Base-by-base conservation (phyloP, 352 stramenopile genomes). In the Pythium pyrilobum region DNA sequence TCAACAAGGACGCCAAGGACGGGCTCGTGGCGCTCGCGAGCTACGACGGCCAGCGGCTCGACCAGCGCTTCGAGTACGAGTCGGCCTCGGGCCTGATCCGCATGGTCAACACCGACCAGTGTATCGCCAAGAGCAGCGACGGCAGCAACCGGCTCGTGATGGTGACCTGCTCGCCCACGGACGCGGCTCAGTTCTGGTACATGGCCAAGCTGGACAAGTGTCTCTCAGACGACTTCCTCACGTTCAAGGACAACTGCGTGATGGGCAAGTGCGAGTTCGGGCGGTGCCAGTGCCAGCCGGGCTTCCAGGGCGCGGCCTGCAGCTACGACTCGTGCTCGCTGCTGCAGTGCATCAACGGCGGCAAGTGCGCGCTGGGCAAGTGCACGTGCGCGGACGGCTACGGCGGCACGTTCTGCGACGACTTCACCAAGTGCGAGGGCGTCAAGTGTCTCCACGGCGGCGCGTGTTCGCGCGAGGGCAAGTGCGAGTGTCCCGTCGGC, bases 61-160 rank as follows among this genome's bases (percentile, higher is more conserved):
- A 45, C 20, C 16, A 45, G 38, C 38, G 38, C 32, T 53, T 53
- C 24, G 45, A 53, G 45, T 53, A 53, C 45, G 45, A 53, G 20
- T 42, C 45, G 20, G 23, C 20, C 21, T 43, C 45, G 32, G 45
- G 45, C 5, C 29, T 43, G 16, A 37, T 53, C n/a, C 45, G 45
- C 8, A 37, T 37, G 45, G 36, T 21, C 32, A 38, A 53, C 12
- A 53, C 45, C 13, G n/a, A 38, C 9, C 12, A 25, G 45, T 53
- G 45, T 23, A 20, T 53, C 20, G 13, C 45, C 13, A 31, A 38
- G 29, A 18, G n/a, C 18, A 28, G 10, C 6, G 45, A 24, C 12
- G 9, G 11, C 18, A 25, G 29, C 5, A 33, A 25, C 23, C 7
- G 20, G 4, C 29, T 50, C 5, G 4, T 27, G 2, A 38, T 53